Base-by-base conservation (phyloP, 768 basidiomycete species). In the Cystobasidium onofrii region DNA sequence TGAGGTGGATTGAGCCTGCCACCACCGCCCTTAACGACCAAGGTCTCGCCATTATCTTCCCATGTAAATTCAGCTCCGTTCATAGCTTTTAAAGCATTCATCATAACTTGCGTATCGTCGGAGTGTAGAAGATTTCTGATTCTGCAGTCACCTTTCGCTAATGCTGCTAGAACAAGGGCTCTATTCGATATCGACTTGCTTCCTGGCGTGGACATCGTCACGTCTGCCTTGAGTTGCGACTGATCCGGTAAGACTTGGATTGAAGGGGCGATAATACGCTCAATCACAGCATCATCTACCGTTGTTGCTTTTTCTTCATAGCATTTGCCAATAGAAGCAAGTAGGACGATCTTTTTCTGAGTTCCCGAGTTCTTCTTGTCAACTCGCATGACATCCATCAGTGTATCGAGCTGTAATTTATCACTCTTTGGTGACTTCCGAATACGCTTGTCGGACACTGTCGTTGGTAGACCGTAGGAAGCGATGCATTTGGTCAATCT, bases 101-200 rank as follows among this genome's bases (percentile, higher is more conserved):
- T 98, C 96, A 99, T 99, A 67, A 99, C 95, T 77, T 94, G 92
- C 0, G 96, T 99, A 80, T 99, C 95, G 78, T 98, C 95, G 1
- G 93, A 96, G 80, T 98, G 95, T 41, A 99, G 84, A 4, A 99
- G 83, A 78, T 99, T 99, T 81, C 84, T 88, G 71, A 99, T 82
- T 75, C 89, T 85, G 82, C 94, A 96, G 0, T 89, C 91, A 0
- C 95, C 96, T 57, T 86, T 86, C 0, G 87, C 92, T 17, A 99
- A 86, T 0, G 95, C 93, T 10, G 96, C 95, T 33, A 99, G 86
- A 0, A 98, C 88, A 46, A 99, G 84, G 0, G 91, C 92, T 36
- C 95, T 88, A 80, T 98, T 98, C 0, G 92, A 96, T 77, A 99
- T 90, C 79, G 90, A 93, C 83, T 99, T 98, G 29, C 90, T 92